phyloP scores from a whole-genome alignment of 2,329 filamentous ascomycete species.

The Arthrobotrys conoides region DNA sequence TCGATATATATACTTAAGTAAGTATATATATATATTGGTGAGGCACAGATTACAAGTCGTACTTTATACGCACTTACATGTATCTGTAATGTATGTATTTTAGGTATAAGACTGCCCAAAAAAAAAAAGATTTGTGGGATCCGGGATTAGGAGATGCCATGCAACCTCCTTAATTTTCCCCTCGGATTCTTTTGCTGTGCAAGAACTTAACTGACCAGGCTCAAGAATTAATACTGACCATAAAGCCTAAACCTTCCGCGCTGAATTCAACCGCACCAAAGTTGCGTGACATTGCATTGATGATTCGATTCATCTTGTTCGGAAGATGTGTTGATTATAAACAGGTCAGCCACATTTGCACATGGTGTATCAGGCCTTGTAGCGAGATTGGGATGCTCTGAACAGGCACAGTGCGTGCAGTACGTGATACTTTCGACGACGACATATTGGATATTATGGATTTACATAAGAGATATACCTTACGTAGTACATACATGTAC shows the following conservation, averaged over 20 bases:
- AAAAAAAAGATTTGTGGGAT: too few relatives aligned
- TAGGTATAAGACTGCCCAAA: too few relatives aligned
- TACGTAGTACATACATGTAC: background rate
- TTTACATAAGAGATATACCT: too few relatives aligned
- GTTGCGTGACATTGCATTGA: conserved; percentile 23
- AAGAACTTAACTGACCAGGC: background rate
- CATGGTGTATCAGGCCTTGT: background rate
- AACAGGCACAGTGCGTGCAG: conserved; percentile 13
- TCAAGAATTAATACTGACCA: conserved; percentile 1
- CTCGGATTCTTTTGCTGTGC: background rate
- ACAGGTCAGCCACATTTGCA: background rate
- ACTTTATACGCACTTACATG: too few relatives aligned
- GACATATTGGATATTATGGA: background rate
- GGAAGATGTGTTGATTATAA: conserved; percentile 53
- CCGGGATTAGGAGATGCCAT: too few relatives aligned
- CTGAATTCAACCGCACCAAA: conserved; percentile 35
- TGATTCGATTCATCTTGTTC: conserved; percentile 39
- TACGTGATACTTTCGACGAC: conserved; percentile 1
- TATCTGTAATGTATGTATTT: too few relatives aligned
- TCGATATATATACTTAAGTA: background rate
- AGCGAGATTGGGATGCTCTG: conserved; percentile 16
- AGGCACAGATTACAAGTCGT: too few relatives aligned
- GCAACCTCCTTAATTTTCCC: conserved; percentile 8
- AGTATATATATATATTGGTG: too few relatives aligned
- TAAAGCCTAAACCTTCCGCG: conserved; percentile 30